These are phyloP conservation scores for Coniochaeta sp. DNA, from an alignment of 2,329 filamentous ascomycete species.

Conservation along the genomic window DNA sequence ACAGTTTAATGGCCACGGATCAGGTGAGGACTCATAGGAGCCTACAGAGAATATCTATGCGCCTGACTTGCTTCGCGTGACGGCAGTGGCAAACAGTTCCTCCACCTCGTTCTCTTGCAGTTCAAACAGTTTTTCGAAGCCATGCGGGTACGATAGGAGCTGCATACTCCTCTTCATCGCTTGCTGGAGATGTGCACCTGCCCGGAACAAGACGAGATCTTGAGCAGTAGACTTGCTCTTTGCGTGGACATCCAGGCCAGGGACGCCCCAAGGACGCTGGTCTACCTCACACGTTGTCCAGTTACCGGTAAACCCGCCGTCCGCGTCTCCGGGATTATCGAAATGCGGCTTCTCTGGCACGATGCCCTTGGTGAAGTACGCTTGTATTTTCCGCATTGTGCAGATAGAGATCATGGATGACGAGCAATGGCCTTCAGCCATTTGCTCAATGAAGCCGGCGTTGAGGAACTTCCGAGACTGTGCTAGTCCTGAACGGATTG, in stretches of 20 bases:
- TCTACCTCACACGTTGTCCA: constrained; percentile 13
- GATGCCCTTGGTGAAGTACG: constrained; percentile 26
- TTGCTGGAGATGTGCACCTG: neutral
- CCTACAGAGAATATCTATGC: neutral
- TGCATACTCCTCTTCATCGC: neutral
- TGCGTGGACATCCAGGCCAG: neutral
- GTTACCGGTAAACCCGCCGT: constrained; percentile 4
- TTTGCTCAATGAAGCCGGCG: constrained; percentile 29
- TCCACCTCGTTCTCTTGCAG: neutral
- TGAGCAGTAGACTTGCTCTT: neutral
- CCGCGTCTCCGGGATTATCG: neutral
- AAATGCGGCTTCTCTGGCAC: constrained; percentile 19
- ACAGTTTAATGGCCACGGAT: neutral
- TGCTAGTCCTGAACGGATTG: constrained; percentile 35
- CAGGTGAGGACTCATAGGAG: neutral
- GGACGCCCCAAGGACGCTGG: constrained; percentile 2
- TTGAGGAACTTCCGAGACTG: constrained; percentile 28
- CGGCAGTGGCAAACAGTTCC: neutral
- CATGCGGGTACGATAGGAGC: neutral
- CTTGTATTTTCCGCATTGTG: constrained; percentile 23
- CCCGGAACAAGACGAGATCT: neutral
- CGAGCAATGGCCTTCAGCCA: constrained; percentile 26
- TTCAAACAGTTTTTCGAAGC: neutral
- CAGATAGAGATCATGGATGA: constrained; percentile 25
- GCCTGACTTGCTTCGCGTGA: neutral